phyloP scores from a whole-genome alignment of 345 rosid species.

The Sonneratia alba region DNA sequence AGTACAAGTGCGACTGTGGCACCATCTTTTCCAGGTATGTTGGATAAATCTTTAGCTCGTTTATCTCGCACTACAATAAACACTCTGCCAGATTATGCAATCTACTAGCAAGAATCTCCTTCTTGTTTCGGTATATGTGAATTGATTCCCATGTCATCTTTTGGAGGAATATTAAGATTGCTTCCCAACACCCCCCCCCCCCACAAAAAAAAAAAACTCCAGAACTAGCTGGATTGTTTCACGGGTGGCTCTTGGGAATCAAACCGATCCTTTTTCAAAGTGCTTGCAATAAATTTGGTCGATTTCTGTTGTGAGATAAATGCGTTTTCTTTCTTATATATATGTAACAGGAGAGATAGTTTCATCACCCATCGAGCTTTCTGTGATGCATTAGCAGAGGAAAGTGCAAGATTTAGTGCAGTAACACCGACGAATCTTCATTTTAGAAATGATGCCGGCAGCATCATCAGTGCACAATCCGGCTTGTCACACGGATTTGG shows the following conservation, averaged over 20 bases:
- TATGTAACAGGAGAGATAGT: slow-evolving; percentile 40
- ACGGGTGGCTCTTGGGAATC: too few species aligned
- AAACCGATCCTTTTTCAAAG: too few species aligned
- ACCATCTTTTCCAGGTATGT: slow-evolving; percentile 45
- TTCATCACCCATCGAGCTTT: slow-evolving; percentile 51
- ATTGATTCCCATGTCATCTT: too few species aligned
- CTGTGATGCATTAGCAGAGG: slow-evolving; percentile 51
- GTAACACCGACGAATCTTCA: slow-evolving; percentile 27
- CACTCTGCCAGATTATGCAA: not conserved
- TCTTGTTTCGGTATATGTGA: not conserved
- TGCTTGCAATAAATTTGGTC: not conserved
- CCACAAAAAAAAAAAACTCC: too few species aligned
- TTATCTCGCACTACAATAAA: too few species aligned
- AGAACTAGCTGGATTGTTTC: too few species aligned
- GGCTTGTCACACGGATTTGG: slow-evolving; percentile 5
- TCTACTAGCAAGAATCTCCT: not conserved
- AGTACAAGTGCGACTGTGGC: slow-evolving; percentile 49
- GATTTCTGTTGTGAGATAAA: not conserved
- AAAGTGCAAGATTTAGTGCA: slow-evolving; percentile 45
- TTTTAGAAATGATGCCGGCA: slow-evolving; percentile 16
- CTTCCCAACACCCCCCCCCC: too few species aligned
- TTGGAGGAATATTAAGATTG: too few species aligned
- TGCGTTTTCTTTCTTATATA: not conserved
- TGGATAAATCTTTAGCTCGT: too few species aligned
- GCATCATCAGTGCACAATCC: slow-evolving; percentile 9